These are phyloP conservation scores for Zasmidium citrigriseum DNA, from an alignment of 2,329 filamentous ascomycete species.

Conservation along the genomic window DNA sequence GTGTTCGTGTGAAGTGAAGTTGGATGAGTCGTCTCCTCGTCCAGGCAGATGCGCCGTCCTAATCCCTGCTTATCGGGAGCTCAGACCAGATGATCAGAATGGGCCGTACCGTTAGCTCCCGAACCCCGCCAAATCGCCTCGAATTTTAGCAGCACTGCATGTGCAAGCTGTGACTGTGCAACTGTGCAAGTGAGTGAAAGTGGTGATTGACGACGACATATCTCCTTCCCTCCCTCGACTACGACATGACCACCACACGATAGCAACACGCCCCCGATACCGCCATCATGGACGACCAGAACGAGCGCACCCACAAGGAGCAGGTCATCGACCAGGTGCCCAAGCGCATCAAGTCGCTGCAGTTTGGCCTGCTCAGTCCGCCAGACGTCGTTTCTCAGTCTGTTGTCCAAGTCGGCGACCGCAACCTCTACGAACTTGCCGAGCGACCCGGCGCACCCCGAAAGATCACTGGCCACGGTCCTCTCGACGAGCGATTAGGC, in stretches of 20 bases:
- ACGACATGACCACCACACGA: conserved; percentile 16
- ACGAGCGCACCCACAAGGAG: conserved; percentile 60
- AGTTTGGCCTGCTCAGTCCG: conserved; percentile 85
- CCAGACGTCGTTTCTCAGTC: conserved; percentile 95
- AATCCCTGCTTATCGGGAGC: neutral
- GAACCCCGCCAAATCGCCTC: neutral
- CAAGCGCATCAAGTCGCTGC: conserved; percentile 88
- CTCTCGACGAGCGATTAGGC: conserved; percentile 84
- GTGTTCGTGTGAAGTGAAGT: too few species aligned
- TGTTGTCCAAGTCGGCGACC: conserved; percentile 91
- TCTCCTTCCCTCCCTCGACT: neutral
- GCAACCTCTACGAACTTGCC: conserved; percentile 87
- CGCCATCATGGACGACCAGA: conserved; percentile 20
- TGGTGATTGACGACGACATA: neutral
- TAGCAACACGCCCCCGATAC: conserved; percentile 12
- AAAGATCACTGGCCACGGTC: conserved; percentile 75
- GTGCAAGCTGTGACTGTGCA: neutral
- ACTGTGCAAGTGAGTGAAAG: neutral
- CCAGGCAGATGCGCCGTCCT: neutral
- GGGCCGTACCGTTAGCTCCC: neutral
- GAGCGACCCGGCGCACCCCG: conserved; percentile 55
- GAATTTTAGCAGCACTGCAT: neutral
- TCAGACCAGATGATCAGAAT: too few species aligned
- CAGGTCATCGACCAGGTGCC: conserved; percentile 87
- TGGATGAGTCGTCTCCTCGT: neutral